Conservation (phyloP, 2,329 filamentous ascomycete genomes). For the Aspergillus brasiliensis region DNA sequence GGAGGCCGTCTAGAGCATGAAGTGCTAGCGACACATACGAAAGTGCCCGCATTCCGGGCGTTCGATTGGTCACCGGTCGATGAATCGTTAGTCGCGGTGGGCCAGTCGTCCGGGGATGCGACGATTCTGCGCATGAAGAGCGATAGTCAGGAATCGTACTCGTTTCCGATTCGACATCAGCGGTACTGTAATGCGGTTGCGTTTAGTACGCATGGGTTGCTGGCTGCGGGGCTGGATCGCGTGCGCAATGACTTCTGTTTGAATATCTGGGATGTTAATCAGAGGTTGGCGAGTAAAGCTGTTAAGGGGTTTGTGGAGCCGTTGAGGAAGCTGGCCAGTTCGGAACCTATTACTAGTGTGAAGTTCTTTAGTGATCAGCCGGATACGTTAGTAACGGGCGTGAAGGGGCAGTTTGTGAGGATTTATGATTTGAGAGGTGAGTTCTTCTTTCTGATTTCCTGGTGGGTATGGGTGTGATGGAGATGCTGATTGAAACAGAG, state of each 20-base stretch:
- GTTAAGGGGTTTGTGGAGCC: slow-evolving; percentile 48
- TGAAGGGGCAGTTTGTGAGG: slow-evolving; percentile 62
- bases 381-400: slow-evolving; percentile 62
- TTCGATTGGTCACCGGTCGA: slow-evolving; percentile 67
- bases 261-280: slow-evolving; percentile 65
- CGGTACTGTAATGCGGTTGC: slow-evolving; percentile 67
- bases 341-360: slow-evolving; percentile 64
- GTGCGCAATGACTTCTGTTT: slow-evolving; percentile 66
- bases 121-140: slow-evolving; percentile 59
- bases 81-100: slow-evolving; percentile 61
- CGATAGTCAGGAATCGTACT: slow-evolving; percentile 47
- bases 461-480: not conserved
- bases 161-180: slow-evolving; percentile 63
- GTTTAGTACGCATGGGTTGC: slow-evolving; percentile 57
- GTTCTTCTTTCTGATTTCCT: slow-evolving; percentile 14
- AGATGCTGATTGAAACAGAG: slow-evolving; percentile 26
- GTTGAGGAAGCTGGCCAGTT: slow-evolving; percentile 61
- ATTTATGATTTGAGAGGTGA: slow-evolving; percentile 65
- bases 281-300: slow-evolving; percentile 42
- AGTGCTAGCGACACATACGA: slow-evolving; percentile 55
- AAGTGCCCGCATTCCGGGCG: slow-evolving; percentile 63
- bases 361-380: slow-evolving; percentile 64
- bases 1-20: slow-evolving; percentile 52
- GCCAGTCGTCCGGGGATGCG: slow-evolving; percentile 63
- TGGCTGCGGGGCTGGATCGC: slow-evolving; percentile 64